These are phyloP conservation scores for Psilocybe mexicana DNA, from an alignment of 1,284 basidiomycete species.

Conservation along the genomic window DNA sequence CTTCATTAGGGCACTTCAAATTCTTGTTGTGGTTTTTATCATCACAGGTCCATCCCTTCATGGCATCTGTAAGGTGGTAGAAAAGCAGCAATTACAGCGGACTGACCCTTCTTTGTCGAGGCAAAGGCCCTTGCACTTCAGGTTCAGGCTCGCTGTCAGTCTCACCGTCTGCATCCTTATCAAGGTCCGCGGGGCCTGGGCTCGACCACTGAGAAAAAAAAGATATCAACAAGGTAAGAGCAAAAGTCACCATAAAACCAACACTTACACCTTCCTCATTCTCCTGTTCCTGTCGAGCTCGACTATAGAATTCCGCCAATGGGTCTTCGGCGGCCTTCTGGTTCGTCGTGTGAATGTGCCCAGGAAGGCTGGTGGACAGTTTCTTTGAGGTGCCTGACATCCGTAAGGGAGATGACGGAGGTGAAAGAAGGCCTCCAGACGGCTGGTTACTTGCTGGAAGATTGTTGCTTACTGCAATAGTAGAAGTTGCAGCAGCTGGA, in stretches of 20 bases:
- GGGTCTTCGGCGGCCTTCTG: constrained; percentile 44
- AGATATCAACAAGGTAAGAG: background rate
- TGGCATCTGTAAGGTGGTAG: background rate
- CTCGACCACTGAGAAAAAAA: constrained; percentile 27
- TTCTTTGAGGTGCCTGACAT: background rate
- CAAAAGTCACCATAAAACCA: background rate
- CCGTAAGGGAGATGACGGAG: constrained; percentile 18
- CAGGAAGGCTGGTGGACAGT: background rate
- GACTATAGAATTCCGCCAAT: constrained; percentile 60
- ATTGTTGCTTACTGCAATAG: background rate
- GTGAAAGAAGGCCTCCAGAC: constrained; percentile 16
- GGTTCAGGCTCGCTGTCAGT: constrained; percentile 24
- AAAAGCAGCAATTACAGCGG: constrained; percentile 1
- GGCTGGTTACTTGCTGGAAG: background rate
- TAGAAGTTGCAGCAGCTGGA: background rate
- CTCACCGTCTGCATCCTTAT: constrained; percentile 14
- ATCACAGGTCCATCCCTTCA: constrained; percentile 65
- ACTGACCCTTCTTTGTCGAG: constrained; percentile 27
- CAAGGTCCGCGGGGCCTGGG: constrained; percentile 15
- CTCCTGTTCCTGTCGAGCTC: constrained; percentile 49
- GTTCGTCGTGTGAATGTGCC: background rate
- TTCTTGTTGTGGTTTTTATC: constrained; percentile 34
- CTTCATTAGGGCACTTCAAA: constrained; percentile 54
- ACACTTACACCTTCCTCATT: constrained; percentile 36
- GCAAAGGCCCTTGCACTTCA: constrained; percentile 8